A percentile compares a stretch with the other conserved stretches of the same genome.
phyloP scores from a whole-genome alignment of 2,329 filamentous ascomycete species.

The Xylogone sp. region DNA sequence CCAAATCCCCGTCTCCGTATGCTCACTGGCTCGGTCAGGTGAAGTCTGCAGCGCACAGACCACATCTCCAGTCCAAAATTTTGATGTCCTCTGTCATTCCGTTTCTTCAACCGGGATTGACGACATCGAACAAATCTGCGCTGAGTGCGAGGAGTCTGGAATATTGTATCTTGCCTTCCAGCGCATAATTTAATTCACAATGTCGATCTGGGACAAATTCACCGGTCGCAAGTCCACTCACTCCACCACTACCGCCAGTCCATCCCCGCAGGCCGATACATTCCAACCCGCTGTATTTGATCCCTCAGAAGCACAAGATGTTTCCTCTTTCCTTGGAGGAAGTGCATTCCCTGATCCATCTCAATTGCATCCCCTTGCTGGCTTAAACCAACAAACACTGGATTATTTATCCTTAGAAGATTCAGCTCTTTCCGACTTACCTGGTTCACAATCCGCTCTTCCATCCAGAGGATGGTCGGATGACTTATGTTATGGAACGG shows the following conservation, averaged over 20 bases:
- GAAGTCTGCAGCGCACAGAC: slow-evolving; percentile 1
- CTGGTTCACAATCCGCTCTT: slow-evolving; percentile 80
- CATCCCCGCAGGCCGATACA: slow-evolving; percentile 33
- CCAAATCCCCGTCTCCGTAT: background rate
- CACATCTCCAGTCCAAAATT: slow-evolving; percentile 3
- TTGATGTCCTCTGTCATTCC: background rate
- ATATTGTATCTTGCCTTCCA: background rate
- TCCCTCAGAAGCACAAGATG: slow-evolving; percentile 70
- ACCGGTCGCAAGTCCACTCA: slow-evolving; percentile 32
- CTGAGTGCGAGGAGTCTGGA: background rate
- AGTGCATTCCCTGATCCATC: slow-evolving; percentile 80
- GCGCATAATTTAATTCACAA: slow-evolving; percentile 14
- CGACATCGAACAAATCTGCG: background rate
- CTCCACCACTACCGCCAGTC: slow-evolving; percentile 10
- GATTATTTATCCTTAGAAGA: slow-evolving; percentile 97
- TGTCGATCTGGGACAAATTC: slow-evolving; percentile 35
- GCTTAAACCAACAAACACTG: slow-evolving; percentile 86
- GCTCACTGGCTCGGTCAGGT: background rate
- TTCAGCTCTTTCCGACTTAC: slow-evolving; percentile 78
- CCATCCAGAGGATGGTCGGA: slow-evolving; percentile 97
- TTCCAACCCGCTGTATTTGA: slow-evolving; percentile 60
- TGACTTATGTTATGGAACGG: slow-evolving; percentile 96
- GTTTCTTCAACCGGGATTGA: background rate
- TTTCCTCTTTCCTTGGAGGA: slow-evolving; percentile 78
- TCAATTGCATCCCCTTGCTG: slow-evolving; percentile 87